Base-by-base conservation (phyloP, 768 basidiomycete genomes). In the Arthromyces matolae region DNA sequence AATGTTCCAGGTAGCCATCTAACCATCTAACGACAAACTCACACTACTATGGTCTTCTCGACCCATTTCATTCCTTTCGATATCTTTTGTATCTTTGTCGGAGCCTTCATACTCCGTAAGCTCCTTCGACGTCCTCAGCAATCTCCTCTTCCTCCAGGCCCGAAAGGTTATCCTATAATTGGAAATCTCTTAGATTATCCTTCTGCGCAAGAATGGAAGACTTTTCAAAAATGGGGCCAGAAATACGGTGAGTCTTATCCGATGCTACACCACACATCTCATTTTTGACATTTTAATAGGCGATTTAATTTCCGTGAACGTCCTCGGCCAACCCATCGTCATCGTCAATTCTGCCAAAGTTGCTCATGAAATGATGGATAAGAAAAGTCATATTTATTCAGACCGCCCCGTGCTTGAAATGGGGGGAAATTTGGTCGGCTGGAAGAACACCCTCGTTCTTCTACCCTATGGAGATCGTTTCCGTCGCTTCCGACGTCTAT, bases 141-240 rank as follows among this genome's bases (percentile, higher is more conserved):
- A 19, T 49, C 52, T 32, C 58, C 71, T 8, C 66, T 79, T 12
- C 75, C 74, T 29, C 76, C 74, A 9, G 81, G 80, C 8, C 81
- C 81, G 0, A 71, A 62, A 45, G 73, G 74, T 32, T 63, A 80
- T 28, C 79, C 74, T 3, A 60, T 82, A 9, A 59, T 82, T 24
- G 82, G 80, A 13, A 81, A 77, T 52, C 52, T 78, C 10, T 62
- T 78, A 16, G 74, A 78, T 49, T 73, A 81, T 71, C 75, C 80
- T 22, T 58, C 61, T 13, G 68, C 70, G 25, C 65, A 71, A 51
- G 71, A 71, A 47, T 82, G 79, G 79, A 45, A 76, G 16, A 75
- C 70, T 0, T 81, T 79, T 53, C 66, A 77, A 12, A 64, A 68
- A 10, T 75, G 81, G 74, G 71, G 78, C 22, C 72, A 76, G 50